Base-by-base conservation (phyloP, 345 rosid genomes). In the Rhizophora mangle region DNA sequence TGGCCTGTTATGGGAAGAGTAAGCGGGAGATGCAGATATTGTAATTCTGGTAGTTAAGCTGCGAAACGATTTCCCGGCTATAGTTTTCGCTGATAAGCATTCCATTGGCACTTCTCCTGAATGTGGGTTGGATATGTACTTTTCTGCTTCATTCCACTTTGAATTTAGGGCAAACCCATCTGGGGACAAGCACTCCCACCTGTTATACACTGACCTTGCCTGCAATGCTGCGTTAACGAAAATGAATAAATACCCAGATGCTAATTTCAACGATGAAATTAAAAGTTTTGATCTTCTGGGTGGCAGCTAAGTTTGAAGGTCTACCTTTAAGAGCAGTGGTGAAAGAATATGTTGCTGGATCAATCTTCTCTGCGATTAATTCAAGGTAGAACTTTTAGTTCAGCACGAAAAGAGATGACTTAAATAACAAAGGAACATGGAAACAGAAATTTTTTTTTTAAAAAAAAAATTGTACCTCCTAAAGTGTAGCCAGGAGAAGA, bases 61-160 rank as follows among this genome's bases (percentile, higher is more conserved):
- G 19, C 85, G 82, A 60, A 90, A 92, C 21, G 98, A 92, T 80
- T 94, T 87, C 31, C 84, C 88, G 34, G 91, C 81, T 4, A 91
- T 74, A 30, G 96, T 86, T 80, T 89, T 93, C 3, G 96, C 88
- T 22, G 99, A 96, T 30, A 96, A 78, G 79, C 99, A 96, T 76
- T 92, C 99, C 96, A 83, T 79, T n/a, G 99, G 99, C 31, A 92
- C 89, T 75, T 90, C 86, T 68, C 99, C 98, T n/a, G 99, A 96
- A n/a, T 84, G 83, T 37, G 99, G 99, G 64, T 96, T 96, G 72
- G 95, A 82, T 16, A 96, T 96, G 74, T 96, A 96, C 47, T 86
- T 92, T 87, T 96, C 98, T 22, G 99, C 99, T 74, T 96, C 98
- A 65, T 82, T 89, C 99, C 99, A 96, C 70, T 96, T 92, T 0